These are phyloP conservation scores for Nemania serpens DNA, from an alignment of 2,329 filamentous ascomycete genomes.

Conservation along the genomic window DNA sequence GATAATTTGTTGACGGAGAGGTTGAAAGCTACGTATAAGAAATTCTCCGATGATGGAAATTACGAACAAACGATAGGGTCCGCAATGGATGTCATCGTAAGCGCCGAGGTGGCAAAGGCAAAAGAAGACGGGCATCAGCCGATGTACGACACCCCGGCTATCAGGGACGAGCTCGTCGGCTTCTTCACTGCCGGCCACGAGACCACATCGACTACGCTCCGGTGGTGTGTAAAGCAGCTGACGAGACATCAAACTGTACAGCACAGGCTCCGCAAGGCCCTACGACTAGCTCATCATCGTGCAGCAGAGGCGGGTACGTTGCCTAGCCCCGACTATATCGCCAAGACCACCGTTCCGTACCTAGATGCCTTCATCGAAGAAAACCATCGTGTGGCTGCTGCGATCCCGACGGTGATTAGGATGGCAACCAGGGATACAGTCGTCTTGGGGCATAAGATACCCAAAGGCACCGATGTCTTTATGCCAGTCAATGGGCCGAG, in stretches of 20 bases:
- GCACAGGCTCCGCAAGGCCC: background rate
- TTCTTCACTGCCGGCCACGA: too few relatives aligned
- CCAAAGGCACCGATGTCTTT: constrained; percentile 1
- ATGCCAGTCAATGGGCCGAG: constrained; percentile 6
- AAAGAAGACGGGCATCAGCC: too few relatives aligned
- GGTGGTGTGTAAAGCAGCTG: too few relatives aligned
- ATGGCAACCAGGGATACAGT: background rate
- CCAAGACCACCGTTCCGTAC: background rate
- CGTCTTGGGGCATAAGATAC: background rate
- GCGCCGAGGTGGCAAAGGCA: too few relatives aligned
- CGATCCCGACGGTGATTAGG: background rate
- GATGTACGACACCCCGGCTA: too few relatives aligned
- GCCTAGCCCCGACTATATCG: background rate
- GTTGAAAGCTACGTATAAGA: too few relatives aligned
- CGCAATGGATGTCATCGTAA: too few relatives aligned
- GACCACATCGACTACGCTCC: too few relatives aligned
- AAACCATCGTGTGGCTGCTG: background rate
- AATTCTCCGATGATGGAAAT: too few relatives aligned
- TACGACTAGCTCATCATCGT: background rate
- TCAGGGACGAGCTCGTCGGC: too few relatives aligned
- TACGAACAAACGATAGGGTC: too few relatives aligned
- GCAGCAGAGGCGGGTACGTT: background rate
- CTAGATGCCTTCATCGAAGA: constrained; percentile 5
- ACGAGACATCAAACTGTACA: too few relatives aligned
- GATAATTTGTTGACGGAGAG: background rate